Conservation (phyloP, 805 yeast species). For the Nakazawaea ernobii region DNA sequence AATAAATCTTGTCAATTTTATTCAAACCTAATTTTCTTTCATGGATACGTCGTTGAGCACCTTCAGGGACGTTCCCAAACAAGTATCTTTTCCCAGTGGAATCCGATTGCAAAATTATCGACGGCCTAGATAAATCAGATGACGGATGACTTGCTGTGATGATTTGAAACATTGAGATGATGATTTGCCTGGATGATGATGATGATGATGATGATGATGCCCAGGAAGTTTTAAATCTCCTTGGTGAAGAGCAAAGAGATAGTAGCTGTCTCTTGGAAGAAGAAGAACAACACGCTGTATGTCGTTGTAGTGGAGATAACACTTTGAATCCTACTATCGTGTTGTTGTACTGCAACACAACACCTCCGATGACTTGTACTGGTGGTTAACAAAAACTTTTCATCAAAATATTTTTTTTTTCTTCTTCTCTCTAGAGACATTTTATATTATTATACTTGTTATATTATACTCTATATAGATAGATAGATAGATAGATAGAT, state of each 20-base stretch:
- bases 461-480: neutral
- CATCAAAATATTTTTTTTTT: neutral
- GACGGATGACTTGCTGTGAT: constrained; percentile 45
- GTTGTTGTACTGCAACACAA: too few relatives aligned
- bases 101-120: constrained; percentile 41
- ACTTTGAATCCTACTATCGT: neutral
- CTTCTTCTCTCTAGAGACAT: constrained; percentile 8
- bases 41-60: constrained; percentile 70
- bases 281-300: too few relatives aligned
- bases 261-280: too few relatives aligned
- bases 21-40: constrained; percentile 54
- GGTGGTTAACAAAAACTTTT: neutral
- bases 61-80: constrained; percentile 82
- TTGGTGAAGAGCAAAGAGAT: too few relatives aligned
- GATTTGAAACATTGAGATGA: constrained; percentile 5
- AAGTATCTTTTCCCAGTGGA: constrained; percentile 52
- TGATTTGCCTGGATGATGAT: neutral
- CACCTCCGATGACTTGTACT: neutral
- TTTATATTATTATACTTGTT: constrained; percentile 10
- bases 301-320: neutral
- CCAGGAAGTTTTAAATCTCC: neutral
- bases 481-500: neutral
- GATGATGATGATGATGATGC: neutral
- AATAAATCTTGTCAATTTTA: constrained; percentile 57
- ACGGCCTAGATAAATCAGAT: constrained; percentile 52